Conservation (phyloP, 139 green algal species). For the Chlamydomonas applanata region DNA sequence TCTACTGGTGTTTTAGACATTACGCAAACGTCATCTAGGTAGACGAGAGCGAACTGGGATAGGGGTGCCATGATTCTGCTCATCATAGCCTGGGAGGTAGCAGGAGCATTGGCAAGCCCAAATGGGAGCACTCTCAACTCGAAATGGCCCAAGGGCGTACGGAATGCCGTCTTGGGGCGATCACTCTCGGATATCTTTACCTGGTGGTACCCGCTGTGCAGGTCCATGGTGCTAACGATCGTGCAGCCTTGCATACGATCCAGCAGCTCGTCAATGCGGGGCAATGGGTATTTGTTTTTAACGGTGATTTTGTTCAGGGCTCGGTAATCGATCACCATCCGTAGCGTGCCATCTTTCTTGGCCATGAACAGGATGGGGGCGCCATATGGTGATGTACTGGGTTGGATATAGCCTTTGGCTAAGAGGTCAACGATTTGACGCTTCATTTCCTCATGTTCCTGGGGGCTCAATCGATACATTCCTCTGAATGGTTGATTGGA, state of each 20-base stretch:
- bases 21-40: conserved; percentile 70
- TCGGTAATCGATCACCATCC: conserved; percentile 66
- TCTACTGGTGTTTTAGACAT: conserved; percentile 43
- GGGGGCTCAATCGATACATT: conserved; percentile 4
- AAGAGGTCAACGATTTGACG: conserved; percentile 35
- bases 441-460: conserved; percentile 13
- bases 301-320: too few relatives aligned
- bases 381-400: conserved; percentile 47
- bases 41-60: conserved; percentile 51
- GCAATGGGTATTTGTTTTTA: too few relatives aligned
- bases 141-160: too few relatives aligned
- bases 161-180: too few relatives aligned
- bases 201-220: too few relatives aligned
- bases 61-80: conserved; percentile 31
- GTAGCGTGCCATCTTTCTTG: conserved; percentile 55
- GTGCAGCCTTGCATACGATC: too few relatives aligned
- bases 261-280: too few relatives aligned
- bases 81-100: conserved; percentile 49
- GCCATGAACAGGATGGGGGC: conserved; percentile 54
- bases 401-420: conserved; percentile 47
- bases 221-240: too few relatives aligned
- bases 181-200: too few relatives aligned
- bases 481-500: neutral
- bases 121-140: too few relatives aligned
- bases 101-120: too few relatives aligned